Evolutionary conservation across 2,329 filamentous ascomycete genomes (phyloP), one percentile per base, ranked within the genome.

Genomic region (Stemphylium vesicarium): DNA sequence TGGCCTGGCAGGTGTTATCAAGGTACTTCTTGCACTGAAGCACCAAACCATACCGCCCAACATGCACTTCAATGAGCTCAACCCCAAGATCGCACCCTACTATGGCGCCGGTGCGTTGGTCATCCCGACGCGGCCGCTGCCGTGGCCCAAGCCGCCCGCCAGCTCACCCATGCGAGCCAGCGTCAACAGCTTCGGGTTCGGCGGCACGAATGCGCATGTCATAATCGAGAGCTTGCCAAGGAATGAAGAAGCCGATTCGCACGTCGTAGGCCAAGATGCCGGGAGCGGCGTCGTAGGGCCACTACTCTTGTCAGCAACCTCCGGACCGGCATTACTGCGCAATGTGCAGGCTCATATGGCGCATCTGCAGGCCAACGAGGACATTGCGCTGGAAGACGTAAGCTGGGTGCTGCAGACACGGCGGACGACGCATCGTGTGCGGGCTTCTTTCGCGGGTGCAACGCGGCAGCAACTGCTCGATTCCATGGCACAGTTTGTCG

Each of bases 1-100:
- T 5, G 77, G 75, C 12, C 43, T 79, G 0, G 73, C 72, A 3
- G 72, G 72, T 3, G 16, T 79, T 11, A 55, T 79, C 7, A 77
- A 77, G 44, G 74, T 71, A 3, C 66, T 69, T 0, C 55, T 80
- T 33, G 71, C 76, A 0, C 6, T 60, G 1, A 24, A 53, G 16
- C 15, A 57, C 15, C 57, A 60, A 3, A 60, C 35, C 0, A 63
- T 78, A 4, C 76, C 76, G 0, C 62, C 69, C 9, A 77, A 75
- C 18, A 49, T 76, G 36, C 67, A 68, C n/a, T 69, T 77, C 51
- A 26, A 59, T 9, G 54, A 68, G 18, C 69, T 73, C n/a, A 77
- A 73, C 18, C 66, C 71, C 1, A 15, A n/a, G 4, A 26, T 69
- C 70, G 16, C 76, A 72, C 33, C 67, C 69, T 2, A 61, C 15